Evolutionary conservation across 352 stramenopile genomes (phyloP).

Genomic region (Phytophthora pini): DNA sequence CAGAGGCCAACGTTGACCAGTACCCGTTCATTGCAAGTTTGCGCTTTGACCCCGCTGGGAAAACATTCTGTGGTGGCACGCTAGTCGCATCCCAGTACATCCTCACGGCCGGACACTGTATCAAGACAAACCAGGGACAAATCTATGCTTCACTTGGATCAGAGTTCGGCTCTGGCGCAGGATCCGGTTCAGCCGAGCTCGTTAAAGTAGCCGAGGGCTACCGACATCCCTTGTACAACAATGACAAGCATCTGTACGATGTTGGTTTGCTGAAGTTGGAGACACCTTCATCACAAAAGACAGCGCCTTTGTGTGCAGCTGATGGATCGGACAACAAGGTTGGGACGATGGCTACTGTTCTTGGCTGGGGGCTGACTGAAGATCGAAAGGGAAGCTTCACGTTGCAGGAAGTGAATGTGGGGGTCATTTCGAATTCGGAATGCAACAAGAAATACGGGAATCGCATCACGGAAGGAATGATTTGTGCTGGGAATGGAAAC

Average conservation of each 20-base stretch:
- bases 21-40: conserved; percentile 68
- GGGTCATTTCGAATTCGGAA: conserved; percentile 49
- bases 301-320: conserved; percentile 30
- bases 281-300: conserved; percentile 26
- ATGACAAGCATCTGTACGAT: conserved; percentile 34
- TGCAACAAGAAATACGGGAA: conserved; percentile 47
- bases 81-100: conserved; percentile 67
- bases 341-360: conserved; percentile 50
- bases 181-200: conserved; percentile 17
- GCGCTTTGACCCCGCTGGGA: conserved; percentile 43
- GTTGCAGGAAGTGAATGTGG: conserved; percentile 53
- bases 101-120: conserved; percentile 73
- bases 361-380: conserved; percentile 59
- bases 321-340: conserved; percentile 50
- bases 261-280: conserved; percentile 56
- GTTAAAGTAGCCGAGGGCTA: conserved; percentile 23
- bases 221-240: conserved; percentile 29
- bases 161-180: conserved; percentile 10
- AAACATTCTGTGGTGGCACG: conserved; percentile 64
- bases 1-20: conserved; percentile 49
- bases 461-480: conserved; percentile 63
- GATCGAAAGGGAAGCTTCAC: conserved; percentile 33
- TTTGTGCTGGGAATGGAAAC: conserved; percentile 57
- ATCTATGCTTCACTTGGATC: conserved; percentile 35
- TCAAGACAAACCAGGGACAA: conserved; percentile 35